Evolutionary conservation across 2,329 filamentous ascomycete species (phyloP).

Genomic region (Phialophora verrucosa): DNA sequence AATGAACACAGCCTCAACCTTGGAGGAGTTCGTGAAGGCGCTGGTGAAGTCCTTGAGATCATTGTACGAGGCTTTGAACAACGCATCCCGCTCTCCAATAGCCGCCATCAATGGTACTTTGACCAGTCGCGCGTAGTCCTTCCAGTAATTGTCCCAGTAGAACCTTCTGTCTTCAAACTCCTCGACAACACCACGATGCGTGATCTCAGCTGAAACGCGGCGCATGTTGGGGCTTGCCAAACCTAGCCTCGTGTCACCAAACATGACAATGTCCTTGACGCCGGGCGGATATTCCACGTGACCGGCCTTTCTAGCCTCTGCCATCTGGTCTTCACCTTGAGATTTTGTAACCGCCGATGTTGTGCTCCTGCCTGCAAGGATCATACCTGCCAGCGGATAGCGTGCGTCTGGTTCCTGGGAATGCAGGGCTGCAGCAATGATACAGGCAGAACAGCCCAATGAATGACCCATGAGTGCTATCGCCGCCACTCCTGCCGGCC

Average conservation of each 20-base stretch:
- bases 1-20: slow-evolving; percentile 9
- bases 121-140: slow-evolving; percentile 10
- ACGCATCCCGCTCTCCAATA: slow-evolving; percentile 12
- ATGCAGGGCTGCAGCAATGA: slow-evolving; percentile 9
- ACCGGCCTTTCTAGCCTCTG: neutral
- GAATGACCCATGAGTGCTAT: slow-evolving; percentile 14
- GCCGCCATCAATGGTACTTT: slow-evolving; percentile 10
- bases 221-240: slow-evolving; percentile 6
- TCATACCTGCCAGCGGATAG: slow-evolving; percentile 4
- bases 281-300: slow-evolving; percentile 4
- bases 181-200: neutral
- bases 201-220: slow-evolving; percentile 9
- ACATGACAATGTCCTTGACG: slow-evolving; percentile 7
- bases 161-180: slow-evolving; percentile 11
- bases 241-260: neutral
- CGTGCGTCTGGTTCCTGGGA: neutral
- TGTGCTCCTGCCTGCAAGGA: slow-evolving; percentile 11
- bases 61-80: slow-evolving; percentile 2
- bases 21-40: slow-evolving; percentile 7
- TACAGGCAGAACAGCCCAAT: slow-evolving; percentile 3
- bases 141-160: slow-evolving; percentile 17
- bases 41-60: neutral
- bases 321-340: slow-evolving; percentile 5
- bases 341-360: neutral
- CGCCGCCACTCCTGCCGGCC: neutral